Conservation (phyloP, 2,329 filamentous ascomycete species). For the Colletotrichum tropicicola region DNA sequence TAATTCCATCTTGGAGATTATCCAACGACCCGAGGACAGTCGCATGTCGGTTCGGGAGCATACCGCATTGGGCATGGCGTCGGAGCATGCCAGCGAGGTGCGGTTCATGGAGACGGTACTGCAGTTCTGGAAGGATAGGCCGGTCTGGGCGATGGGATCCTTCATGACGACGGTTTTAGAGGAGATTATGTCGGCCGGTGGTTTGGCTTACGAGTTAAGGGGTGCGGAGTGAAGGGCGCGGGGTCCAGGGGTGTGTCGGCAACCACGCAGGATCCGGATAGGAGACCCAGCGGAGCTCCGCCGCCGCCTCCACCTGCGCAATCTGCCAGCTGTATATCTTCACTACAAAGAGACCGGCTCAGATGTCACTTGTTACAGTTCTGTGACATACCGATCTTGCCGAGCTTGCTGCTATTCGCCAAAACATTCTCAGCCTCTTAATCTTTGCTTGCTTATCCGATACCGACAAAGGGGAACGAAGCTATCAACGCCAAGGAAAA, state of each 20-base stretch:
- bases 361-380: background rate
- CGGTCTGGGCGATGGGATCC: conserved; percentile 29
- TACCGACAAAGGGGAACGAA: background rate
- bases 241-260: background rate
- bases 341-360: background rate
- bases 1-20: conserved; percentile 36
- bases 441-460: background rate
- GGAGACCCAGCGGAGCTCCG: conserved; percentile 16
- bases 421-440: background rate
- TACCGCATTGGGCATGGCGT: conserved; percentile 9
- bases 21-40: conserved; percentile 2
- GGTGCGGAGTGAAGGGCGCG: conserved; percentile 1
- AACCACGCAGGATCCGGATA: no score
- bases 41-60: conserved; percentile 4
- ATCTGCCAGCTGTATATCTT: conserved; percentile 5
- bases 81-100: conserved; percentile 23
- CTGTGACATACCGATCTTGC: background rate
- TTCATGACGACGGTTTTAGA: conserved; percentile 31
- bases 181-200: conserved; percentile 24
- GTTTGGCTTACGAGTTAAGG: conserved; percentile 6
- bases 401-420: background rate
- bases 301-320: background rate
- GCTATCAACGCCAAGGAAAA: background rate
- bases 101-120: conserved; percentile 29
- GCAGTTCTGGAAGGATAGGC: conserved; percentile 31